Percentiles rank a stretch among this genome's conserved stretches.
phyloP scores from a whole-genome alignment of 2,329 filamentous ascomycete genomes.

The Orbilia ellipsospora region DNA sequence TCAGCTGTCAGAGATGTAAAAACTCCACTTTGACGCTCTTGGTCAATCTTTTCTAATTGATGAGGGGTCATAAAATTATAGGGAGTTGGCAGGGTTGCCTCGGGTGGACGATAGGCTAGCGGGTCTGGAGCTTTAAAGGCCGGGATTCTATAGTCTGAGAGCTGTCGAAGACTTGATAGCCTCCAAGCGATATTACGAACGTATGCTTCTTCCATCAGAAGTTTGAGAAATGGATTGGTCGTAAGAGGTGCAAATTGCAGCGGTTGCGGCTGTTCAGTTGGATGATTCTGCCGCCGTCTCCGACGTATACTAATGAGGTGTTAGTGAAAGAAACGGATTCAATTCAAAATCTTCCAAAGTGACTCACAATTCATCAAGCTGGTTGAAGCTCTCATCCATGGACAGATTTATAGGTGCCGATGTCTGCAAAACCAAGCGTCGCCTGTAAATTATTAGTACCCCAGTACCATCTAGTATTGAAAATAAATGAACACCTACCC shows the following conservation, averaged over 20 bases:
- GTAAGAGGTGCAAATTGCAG: too few relatives aligned
- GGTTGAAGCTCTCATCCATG: slow-evolving; percentile 44
- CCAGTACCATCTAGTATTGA: neutral
- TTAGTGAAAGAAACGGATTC: neutral
- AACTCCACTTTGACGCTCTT: slow-evolving; percentile 33
- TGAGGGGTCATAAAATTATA: slow-evolving; percentile 41
- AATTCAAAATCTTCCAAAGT: neutral
- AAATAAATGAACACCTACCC: slow-evolving; percentile 17
- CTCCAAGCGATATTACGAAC: slow-evolving; percentile 38
- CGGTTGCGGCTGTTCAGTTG: neutral
- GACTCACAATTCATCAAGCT: slow-evolving; percentile 46
- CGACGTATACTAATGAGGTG: neutral
- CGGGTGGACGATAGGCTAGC: slow-evolving; percentile 16
- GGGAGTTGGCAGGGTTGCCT: neutral
- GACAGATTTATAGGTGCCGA: slow-evolving; percentile 36
- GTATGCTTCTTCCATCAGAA: slow-evolving; percentile 44
- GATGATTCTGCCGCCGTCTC: neutral
- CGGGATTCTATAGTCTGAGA: slow-evolving; percentile 29
- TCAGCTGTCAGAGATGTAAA: slow-evolving; percentile 35
- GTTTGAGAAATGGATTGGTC: slow-evolving; percentile 28
- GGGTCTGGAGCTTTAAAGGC: slow-evolving; percentile 27
- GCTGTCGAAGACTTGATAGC: slow-evolving; percentile 1
- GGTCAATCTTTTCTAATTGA: slow-evolving; percentile 37
- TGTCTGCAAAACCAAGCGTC: slow-evolving; percentile 33
- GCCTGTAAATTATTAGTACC: slow-evolving; percentile 17